Base-by-base conservation (phyloP, 1,284 basidiomycete genomes). In the Mrakiaceae sp. region DNA sequence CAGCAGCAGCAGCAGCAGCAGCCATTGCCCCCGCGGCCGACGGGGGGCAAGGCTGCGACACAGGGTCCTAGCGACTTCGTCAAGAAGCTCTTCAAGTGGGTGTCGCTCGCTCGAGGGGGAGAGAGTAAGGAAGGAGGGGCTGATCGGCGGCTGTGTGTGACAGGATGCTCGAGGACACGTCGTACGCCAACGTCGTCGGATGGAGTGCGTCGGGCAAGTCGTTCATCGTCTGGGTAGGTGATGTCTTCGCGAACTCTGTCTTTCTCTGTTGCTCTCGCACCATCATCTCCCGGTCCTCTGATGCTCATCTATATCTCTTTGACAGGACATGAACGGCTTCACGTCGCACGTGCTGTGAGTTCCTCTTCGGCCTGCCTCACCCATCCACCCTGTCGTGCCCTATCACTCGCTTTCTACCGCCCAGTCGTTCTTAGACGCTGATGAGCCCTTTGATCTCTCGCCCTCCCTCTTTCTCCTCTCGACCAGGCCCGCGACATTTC, bases 261-360 rank as follows among this genome's bases (percentile, higher is more conserved):
- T 27, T 12, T 59, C 44, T 60, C 7, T 46, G 16, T 10, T 58
- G 9, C 43, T 7, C 3, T 16, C 62, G 27, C 50, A 62, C 44
- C 40, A 54, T 64, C 51, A 49, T 58, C 7, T 48, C 50, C 5
- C 44, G 14, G 12, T 7, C 51, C 51, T 11, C 51, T 52, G 11
- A 11, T 52, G 12, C 51, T 52, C n/a, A 16, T 7, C 11, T 12
- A 9, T 27, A 8, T 48, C 4, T 7, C 11, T 48, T 3, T 14
- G 9, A 53, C 67, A 86, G 86, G 91, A 97, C 79, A 95, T 96
- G 89, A 95, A 93, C 78, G 89, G 92, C 71, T 97, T 98, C 77
- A 95, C 92, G 55, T 95, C 92, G 74, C 85, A 87, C 59, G 90
- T 97, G 71, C 82, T 97, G 59, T 75, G 61, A 73, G 73, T 72